phyloP scores from a whole-genome alignment of 441 rosid species.

The Capsella rubella region DNA sequence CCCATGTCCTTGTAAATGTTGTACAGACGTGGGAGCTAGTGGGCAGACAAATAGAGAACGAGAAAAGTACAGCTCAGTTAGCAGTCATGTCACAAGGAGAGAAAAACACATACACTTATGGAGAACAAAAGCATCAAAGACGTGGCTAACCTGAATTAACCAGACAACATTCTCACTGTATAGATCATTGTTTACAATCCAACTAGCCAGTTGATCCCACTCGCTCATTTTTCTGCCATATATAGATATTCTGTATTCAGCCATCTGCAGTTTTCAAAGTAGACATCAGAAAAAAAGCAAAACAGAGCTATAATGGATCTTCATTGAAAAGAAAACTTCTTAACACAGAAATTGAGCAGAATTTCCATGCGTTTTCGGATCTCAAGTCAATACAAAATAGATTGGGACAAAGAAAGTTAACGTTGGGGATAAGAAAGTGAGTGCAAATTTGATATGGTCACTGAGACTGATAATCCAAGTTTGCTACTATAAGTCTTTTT shows the following conservation, averaged over 20 bases:
- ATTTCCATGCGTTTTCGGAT: not conserved
- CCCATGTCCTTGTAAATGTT: constrained; percentile 99
- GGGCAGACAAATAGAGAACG: constrained; percentile 27
- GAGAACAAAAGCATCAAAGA: constrained; percentile 21
- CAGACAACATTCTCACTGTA: constrained; percentile 98
- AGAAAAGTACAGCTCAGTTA: constrained; percentile 12
- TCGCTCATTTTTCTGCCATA: constrained; percentile 99
- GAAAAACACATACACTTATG: not conserved
- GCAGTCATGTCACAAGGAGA: constrained; percentile 17
- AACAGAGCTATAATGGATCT: constrained; percentile 16
- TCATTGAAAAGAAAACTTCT: constrained; percentile 9
- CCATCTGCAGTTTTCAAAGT: constrained; percentile 75
- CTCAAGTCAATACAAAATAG: constrained; percentile 1
- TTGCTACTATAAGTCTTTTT: not conserved
- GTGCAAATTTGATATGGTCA: not conserved
- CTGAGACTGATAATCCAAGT: constrained; percentile 6
- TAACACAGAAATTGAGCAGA: not conserved
- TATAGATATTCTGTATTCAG: constrained; percentile 96
- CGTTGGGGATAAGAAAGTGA: not conserved
- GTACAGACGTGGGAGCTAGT: constrained; percentile 96
- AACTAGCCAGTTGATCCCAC: constrained; percentile 99
- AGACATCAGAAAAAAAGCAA: constrained; percentile 21
- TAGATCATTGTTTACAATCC: constrained; percentile 98
- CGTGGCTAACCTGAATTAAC: constrained; percentile 87
- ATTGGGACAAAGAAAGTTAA: constrained; percentile 9